phyloP scores from a whole-genome alignment of 164 flowering plant species.

The Liquidambar formosana region DNA sequence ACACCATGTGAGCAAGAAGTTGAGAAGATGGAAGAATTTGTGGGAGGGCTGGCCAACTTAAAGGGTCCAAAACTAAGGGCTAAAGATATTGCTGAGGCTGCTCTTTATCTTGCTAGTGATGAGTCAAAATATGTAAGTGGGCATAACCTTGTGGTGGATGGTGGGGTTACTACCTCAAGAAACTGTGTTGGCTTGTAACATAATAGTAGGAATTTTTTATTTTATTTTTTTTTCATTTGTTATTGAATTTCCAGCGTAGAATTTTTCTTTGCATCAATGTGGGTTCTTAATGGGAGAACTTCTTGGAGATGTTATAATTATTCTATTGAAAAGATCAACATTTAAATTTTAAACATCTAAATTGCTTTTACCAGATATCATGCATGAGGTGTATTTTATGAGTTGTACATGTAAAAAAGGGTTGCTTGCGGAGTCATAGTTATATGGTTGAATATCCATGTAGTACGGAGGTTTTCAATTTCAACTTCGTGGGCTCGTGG shows the following conservation, averaged over 20 bases:
- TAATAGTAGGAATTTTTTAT: constrained; percentile 6
- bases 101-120: constrained; percentile 74
- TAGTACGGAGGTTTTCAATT: too few relatives aligned
- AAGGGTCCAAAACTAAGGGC: constrained; percentile 51
- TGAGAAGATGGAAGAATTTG: constrained; percentile 77
- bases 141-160: constrained; percentile 81
- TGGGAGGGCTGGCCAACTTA: constrained; percentile 55
- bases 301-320: too few relatives aligned
- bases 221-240: neutral
- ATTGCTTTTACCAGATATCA: too few relatives aligned
- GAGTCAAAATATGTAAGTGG: constrained; percentile 82
- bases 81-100: constrained; percentile 77
- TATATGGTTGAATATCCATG: too few relatives aligned
- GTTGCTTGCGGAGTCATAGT: too few relatives aligned
- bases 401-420: too few relatives aligned
- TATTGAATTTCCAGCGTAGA: too few relatives aligned
- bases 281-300: too few relatives aligned
- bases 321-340: too few relatives aligned
- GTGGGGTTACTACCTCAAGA: constrained; percentile 69
- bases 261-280: neutral
- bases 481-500: too few relatives aligned
- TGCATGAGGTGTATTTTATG: too few relatives aligned
- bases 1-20: constrained; percentile 46
- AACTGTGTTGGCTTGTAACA: constrained; percentile 56
- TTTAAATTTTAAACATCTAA: too few relatives aligned